Conservation (phyloP, 176 grass and related monocot genomes). For the Miscanthus lutarioriparius region DNA sequence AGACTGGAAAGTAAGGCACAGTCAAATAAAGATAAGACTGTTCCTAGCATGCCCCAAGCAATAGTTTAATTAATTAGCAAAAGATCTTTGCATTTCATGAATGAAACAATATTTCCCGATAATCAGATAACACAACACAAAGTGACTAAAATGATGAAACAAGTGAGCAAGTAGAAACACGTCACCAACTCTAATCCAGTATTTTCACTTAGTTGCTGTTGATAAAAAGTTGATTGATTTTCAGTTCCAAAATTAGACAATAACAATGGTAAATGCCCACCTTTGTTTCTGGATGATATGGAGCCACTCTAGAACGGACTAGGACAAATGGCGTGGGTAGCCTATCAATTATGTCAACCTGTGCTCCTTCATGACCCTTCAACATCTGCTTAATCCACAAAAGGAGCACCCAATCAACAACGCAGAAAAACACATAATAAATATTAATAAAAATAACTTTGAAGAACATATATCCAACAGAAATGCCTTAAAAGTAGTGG, state of each 20-base stretch:
- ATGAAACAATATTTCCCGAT: neutral
- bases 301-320: slow-evolving; percentile 85
- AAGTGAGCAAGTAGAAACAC: neutral
- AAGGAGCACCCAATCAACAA: neutral
- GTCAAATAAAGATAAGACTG: neutral
- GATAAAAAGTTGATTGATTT: neutral
- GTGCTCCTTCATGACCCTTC: slow-evolving; percentile 61
- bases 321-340: slow-evolving; percentile 85
- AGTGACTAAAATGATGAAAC: neutral
- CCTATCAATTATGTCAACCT: slow-evolving; percentile 83
- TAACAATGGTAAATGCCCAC: slow-evolving; percentile 26
- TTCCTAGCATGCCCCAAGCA: neutral
- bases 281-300: slow-evolving; percentile 96
- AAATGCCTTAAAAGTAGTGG: neutral
- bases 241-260: neutral
- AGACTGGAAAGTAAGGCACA: slow-evolving; percentile 9
- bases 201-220: neutral
- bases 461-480: neutral
- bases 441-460: neutral
- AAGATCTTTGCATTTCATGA: neutral
- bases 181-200: neutral
- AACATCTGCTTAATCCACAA: slow-evolving; percentile 60
- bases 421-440: neutral
- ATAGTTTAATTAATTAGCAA: neutral
- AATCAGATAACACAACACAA: neutral